Base-by-base conservation (phyloP, 192 early-diverging fungal genomes). In the Funneliformis geosporum region DNA sequence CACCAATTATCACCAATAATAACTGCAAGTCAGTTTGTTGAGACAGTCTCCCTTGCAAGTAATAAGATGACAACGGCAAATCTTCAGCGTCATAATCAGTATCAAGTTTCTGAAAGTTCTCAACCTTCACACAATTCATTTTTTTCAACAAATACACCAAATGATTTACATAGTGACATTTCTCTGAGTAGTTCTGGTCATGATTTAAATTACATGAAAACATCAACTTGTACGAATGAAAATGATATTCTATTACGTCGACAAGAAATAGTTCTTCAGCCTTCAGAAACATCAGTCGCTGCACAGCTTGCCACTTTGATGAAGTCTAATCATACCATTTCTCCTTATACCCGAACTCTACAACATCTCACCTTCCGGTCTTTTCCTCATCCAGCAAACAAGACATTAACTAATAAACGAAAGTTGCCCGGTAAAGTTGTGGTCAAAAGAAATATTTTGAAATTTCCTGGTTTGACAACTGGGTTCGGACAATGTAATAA, bases 291-390 rank as follows among this genome's bases (percentile, higher is more conserved):
- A 81, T 86, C 91, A 3, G 87, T 94, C n/a, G 92, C 96, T 8
- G 96, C 95, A 4, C 93, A 96, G 80, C 86, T 98, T 44, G 95
- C 95, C 0, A 93, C 92, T 68, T 85, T 98, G 74, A 91, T 95
- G 86, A 88, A 85, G 61, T 88, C 92, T 82, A 93, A 97, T 78
- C 95, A 94, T 80, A 97, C 97, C 28, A 91, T 98, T 18, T 94
- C 93, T 14, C 94, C 96, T 2, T 92, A 91, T 67, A 94, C 95
- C 2, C 94, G 92, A 11, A 86, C 89, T 16, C 81, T 95, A 43
- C 89, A 92, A 73, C 95, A 98, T 83, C 90, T 91, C 28, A 92
- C 95, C 0, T 96, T 93, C 81, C 85, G 96, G 14, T 90, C 92
- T 43, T 78, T 85, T 1, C 87, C 89, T 4, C 84, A 84, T 40